Base-by-base conservation (phyloP, 1,284 basidiomycete species). In the Xanthoconium separans region DNA sequence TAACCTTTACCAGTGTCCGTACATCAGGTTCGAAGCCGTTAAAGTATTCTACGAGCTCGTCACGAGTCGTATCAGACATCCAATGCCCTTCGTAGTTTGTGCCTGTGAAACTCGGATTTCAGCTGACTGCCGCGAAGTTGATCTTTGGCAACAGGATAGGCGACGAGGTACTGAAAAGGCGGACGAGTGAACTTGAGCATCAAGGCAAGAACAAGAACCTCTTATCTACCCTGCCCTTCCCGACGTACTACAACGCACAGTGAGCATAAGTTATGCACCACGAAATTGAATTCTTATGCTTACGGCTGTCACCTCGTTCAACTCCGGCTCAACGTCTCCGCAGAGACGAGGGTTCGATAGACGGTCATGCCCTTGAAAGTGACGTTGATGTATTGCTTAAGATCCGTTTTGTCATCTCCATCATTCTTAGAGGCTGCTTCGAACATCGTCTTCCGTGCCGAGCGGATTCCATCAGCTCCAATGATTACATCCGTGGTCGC, bases 61-160 rank as follows among this genome's bases (percentile, higher is more conserved):
- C 60, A 50, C 49, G 65, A 43, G 55, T 61, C 34, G 44, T 70
- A 15, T 71, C 58, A 13, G 63, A 55, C 6, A 76, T 72, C 69
- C 70, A 75, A 9, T 68, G 68, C 8, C 71, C 72, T 24, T 74
- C 62, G 50, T 72, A 70, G 7, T 53, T 51, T 0, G 71, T 71
- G 29, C 68, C 70, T 46, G 72, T 72, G 24, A 65, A 63, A 13
- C 67, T 66, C 18, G 70, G 71, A 16, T 72, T 63, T 7, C 69
- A 63, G 12, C 65, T 55, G n/a, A 74, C 70, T 4, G 72, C 75
- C 8, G 72, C 76, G 22, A 79, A 57, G 44, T 80, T 82, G 58
- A 82, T 64, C 75, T 29, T 72, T 68, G 16, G 72, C 70, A 27
- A 81, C 72, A 0, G 77, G 76, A 62, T 78, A 81, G 7, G 70